Base-by-base conservation (phyloP, 225 moss, liverwort and hornwort species). In the Sphagnum contortum region DNA sequence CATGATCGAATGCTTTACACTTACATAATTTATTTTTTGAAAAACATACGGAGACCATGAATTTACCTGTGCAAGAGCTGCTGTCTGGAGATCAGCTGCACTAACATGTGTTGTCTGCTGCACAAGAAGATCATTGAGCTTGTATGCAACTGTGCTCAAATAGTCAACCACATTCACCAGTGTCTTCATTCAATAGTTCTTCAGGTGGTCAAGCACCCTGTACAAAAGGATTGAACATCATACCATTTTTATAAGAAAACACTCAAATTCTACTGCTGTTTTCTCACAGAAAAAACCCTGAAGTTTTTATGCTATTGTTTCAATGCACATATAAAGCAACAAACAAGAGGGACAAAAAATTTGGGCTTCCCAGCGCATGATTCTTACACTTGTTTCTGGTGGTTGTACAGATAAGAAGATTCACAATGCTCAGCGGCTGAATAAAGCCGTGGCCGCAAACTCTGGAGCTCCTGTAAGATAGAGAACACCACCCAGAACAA, bases 111-210 rank as follows among this genome's bases (percentile, higher is more conserved):
- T 77, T 13, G 72, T 67, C 70, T 89, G 83, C 71, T 87, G 83
- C 8, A 73, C 64, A 55, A 92, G 77, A 45, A 92, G 77, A 69
- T 92, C 92, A 65, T 92, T 89, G 66, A 92, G 59, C 77, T 92
- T 89, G 75, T 79, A 92, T 45, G 92, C 92, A 61, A 92, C 92
- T 11, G 92, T 92, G 57, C 92, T 89, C 10, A 92, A 71, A 69
- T 92, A 89, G 72, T 92, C 92, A 49, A 92, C 87, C 5, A 87
- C 89, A 77, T 92, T 92, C 48, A 92, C 89, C 9, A 92, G 73
- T n/a, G 92, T 89, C 81, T 92, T 92, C 4, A 87, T 84, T 7
- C 89, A 89, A 72, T 92, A 92, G 66, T 92, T 87, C 69, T 92
- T 92, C 57, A 92, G 58, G 71, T 92, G 87, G 44, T 92, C 92